phyloP scores from a whole-genome alignment of 73 alveolate genomes.

The Stentor coeruleus region DNA sequence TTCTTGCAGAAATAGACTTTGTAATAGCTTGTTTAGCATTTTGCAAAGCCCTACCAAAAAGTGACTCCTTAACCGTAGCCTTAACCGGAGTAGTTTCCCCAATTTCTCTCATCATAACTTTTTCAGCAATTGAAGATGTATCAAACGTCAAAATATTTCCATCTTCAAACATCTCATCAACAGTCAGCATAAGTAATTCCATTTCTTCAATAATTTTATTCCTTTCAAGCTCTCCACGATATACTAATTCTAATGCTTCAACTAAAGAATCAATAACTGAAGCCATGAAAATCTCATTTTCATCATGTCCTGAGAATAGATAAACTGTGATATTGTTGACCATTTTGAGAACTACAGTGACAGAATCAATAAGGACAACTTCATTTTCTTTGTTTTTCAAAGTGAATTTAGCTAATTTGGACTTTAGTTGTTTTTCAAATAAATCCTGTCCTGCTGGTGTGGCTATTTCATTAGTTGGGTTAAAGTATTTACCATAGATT shows the following conservation, averaged over 20 bases:
- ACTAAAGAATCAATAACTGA: not conserved
- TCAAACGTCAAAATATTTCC: not conserved
- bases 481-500: not conserved
- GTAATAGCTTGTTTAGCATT: slow-evolving; percentile 19
- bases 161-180: slow-evolving; percentile 24
- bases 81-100: not conserved
- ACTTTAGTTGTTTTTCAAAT: not conserved
- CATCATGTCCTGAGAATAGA: not conserved
- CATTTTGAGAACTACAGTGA: not conserved
- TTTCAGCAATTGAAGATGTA: not conserved
- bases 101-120: slow-evolving; percentile 11
- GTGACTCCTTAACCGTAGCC: not conserved
- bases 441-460: not conserved
- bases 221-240: not conserved
- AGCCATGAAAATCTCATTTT: slow-evolving; percentile 16
- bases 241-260: slow-evolving; percentile 1
- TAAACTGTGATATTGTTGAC: not conserved
- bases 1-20: not conserved
- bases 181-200: slow-evolving; percentile 20
- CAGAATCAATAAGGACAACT: not conserved
- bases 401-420: not conserved
- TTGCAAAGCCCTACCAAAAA: not conserved
- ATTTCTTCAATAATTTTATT: not conserved
- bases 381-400: not conserved
- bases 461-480: not conserved